Evolutionary conservation across 805 yeast species (phyloP).

Genomic region (Priceomyces carsonii): DNA sequence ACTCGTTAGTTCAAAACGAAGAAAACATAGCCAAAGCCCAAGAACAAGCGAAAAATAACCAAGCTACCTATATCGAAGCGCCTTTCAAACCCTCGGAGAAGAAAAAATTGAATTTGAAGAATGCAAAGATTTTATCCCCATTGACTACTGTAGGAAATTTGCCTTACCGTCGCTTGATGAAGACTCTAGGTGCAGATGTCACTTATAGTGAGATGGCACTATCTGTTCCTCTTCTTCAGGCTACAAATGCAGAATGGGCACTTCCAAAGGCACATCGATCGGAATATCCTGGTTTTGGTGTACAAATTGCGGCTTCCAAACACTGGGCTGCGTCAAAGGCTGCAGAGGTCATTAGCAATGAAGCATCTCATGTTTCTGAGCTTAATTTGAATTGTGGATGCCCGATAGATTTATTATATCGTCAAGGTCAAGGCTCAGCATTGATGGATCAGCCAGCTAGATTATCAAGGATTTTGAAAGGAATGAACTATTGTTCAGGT

Average conservation of each 20-base stretch:
- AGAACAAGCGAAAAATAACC: conserved; percentile 33
- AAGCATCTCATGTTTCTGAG: conserved; percentile 68
- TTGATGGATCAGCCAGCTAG: conserved; percentile 86
- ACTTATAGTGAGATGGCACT: conserved; percentile 97
- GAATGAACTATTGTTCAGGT: conserved; percentile 88
- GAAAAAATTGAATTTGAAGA: conserved; percentile 62
- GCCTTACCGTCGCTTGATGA: conserved; percentile 93
- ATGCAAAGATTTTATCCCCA: conserved; percentile 90
- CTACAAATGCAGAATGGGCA: conserved; percentile 96
- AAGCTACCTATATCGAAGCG: conserved; percentile 67
- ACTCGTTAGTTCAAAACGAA: conserved; percentile 52
- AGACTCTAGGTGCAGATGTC: conserved; percentile 83
- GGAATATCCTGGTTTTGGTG: conserved; percentile 88
- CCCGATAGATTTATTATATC: conserved; percentile 91
- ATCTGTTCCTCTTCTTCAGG: conserved; percentile 81
- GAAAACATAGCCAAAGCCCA: conserved; percentile 35
- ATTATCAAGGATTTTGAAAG: conserved; percentile 72
- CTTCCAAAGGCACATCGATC: conserved; percentile 81
- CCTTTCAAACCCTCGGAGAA: conserved; percentile 81
- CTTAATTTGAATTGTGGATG: conserved; percentile 95
- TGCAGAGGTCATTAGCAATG: conserved; percentile 69
- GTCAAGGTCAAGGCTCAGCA: conserved; percentile 96
- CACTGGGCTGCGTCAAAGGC: conserved; percentile 94
- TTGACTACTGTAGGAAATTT: conserved; percentile 96
- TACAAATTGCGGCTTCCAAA: conserved; percentile 88